These are phyloP conservation scores for Phytophthora agathidicida DNA, from an alignment of 352 stramenopile genomes.

Conservation along the genomic window DNA sequence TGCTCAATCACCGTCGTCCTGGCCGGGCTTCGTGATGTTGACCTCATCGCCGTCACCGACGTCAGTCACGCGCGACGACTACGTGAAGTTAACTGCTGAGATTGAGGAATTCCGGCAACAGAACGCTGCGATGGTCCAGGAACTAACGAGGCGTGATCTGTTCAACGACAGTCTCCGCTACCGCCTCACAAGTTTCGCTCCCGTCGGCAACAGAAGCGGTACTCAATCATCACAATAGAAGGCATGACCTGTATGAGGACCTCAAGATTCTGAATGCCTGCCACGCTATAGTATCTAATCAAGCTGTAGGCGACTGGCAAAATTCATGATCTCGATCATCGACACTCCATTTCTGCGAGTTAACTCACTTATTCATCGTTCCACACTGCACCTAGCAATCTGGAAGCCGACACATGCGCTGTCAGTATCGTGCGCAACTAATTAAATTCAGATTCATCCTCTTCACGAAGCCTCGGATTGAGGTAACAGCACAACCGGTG, in stretches of 20 bases:
- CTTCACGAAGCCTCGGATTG: conserved; percentile 8
- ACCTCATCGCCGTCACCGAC: neutral
- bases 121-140: conserved; percentile 39
- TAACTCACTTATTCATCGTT: no score
- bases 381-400: no score
- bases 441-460: conserved; percentile 10
- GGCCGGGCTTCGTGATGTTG: neutral
- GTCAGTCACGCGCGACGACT: conserved; percentile 28
- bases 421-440: conserved; percentile 4
- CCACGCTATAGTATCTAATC: no score
- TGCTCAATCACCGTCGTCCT: neutral
- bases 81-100: conserved; percentile 36
- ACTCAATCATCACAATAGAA: conserved; percentile 29
- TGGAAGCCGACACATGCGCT: no score
- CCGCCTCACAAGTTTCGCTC: conserved; percentile 32
- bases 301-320: no score
- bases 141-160: conserved; percentile 43
- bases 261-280: no score
- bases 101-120: conserved; percentile 43
- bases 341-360: no score
- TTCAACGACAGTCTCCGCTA: conserved; percentile 54
- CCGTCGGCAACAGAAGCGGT: neutral
- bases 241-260: conserved; percentile 16
- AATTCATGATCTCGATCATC: no score
- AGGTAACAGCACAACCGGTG: conserved; percentile 33